Base-by-base conservation (phyloP, 2,329 filamentous ascomycete genomes). In the Cladosporium sp. region DNA sequence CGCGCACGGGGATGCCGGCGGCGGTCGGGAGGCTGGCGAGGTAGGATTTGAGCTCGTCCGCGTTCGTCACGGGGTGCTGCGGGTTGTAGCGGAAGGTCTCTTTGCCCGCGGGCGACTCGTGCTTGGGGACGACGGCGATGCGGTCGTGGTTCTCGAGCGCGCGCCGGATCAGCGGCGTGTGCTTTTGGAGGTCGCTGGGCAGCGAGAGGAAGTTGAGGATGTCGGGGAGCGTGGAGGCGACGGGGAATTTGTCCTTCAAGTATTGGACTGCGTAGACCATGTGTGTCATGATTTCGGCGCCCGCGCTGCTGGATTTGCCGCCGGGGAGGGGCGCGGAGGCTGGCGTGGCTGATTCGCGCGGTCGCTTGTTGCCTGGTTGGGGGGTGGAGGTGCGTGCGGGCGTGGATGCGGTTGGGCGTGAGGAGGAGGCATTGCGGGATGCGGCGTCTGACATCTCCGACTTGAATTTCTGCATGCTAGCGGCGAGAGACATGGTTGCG, bases 201-300 rank as follows among this genome's bases (percentile, higher is more conserved):
- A 93, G 78, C 49, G 85, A 89, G 55, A 95, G 77, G 68, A 93
- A 93, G 61, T 84, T 81, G 61, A 93, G 80, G 60, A 96, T 85
- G 58, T 92, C 86, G 45, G 80, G 74, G 54, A 95, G 86, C 34
- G 79, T 80, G 67, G 90, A 81, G 52, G 86, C 74, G 56, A 83
- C 74, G 54, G 81, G 81, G 40, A 55, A 56, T 66, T 85, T 84
- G 66, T 85, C 84, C 58, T 82, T 82, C 72, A 95, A 82, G 67
- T 89, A 88, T 57, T 91, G 83, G 67, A 95, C 84, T 16, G 89
- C 89, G 72, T 90, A 95, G 54, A 86, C 82, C 67, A 96, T 85
- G 69, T 95, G 88, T 10, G 90, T 95, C 75, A 89, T 85, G 68
- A 93, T 83, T 69, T 92, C 86, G 55, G 79, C 79, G 60, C 90